Evolutionary conservation across 2,329 filamentous ascomycete species (phyloP), one percentile per base, ranked within the genome.

Genomic region (Hymenoscyphus scutula): DNA sequence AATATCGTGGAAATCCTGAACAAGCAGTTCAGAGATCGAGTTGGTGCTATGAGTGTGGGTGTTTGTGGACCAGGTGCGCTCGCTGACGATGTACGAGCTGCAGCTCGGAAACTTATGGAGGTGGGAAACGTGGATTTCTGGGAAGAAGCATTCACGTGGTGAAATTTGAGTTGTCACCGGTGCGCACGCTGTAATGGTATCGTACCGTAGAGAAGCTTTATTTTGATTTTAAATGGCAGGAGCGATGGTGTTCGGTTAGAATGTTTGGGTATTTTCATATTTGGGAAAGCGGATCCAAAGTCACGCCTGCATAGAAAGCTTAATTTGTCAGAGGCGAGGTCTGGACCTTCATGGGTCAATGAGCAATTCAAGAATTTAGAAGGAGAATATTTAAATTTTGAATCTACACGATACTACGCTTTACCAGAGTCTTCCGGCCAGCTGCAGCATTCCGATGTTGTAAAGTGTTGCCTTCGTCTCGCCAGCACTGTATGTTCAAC

Each of bases 51-150:
- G 66, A 60, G 54, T 30, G 56, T 68, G 13, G 59, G 61, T 23
- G 62, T 68, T 48, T 68, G 64, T 59, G 66, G 64, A 10, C 66
- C 66, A n/a, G 64, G 64, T 1, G 58, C 37, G 27, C 58, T 68
- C 23, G 65, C 61, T 15, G 66, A 68, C 59, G 65, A 67, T 62
- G 62, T 65, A 13, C 55, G 66, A 30, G 34, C 15, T 25, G 64
- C 58, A 13, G 29, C 60, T n/a, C 62, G 64, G 29, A 55, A 5
- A 6, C 51, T 67, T 17, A 67, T 64, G 63, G 61, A 48, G 34
- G 5, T 37, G 27, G 62, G 65, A 1, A 64, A 63, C 23, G 62
- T 67, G 13, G 62, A 65, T 59, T 65, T 67, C 45, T 64, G 60
- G 59, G 66, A 68, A 51, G 66, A 67, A 55, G 37, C 51, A 5